These are phyloP conservation scores for Cenchrus americanus DNA, from an alignment of 176 grass and related monocot genomes.

Conservation along the genomic window DNA sequence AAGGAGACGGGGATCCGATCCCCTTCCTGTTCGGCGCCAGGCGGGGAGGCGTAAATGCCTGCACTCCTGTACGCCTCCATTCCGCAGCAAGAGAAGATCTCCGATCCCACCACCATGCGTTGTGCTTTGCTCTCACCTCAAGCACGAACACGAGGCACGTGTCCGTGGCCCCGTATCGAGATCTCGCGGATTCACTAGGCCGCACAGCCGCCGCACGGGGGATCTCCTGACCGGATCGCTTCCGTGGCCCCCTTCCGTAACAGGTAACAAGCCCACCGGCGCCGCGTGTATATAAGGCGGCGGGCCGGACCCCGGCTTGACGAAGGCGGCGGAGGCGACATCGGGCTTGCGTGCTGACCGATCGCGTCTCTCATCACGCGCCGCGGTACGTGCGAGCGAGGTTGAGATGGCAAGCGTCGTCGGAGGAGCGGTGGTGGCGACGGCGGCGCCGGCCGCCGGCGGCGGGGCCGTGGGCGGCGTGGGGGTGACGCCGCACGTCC, in stretches of 20 bases:
- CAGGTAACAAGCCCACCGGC: background rate
- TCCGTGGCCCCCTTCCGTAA: conserved; percentile 24
- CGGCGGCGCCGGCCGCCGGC: background rate
- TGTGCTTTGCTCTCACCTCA: background rate
- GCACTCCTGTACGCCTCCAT: background rate
- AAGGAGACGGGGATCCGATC: background rate
- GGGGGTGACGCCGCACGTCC: conserved; percentile 54
- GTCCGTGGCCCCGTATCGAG: conserved; percentile 30
- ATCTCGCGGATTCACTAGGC: conserved; percentile 41
- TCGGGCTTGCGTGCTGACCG: background rate
- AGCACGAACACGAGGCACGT: conserved; percentile 35
- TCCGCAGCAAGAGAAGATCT: conserved; percentile 42
- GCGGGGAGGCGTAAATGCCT: conserved; percentile 30
- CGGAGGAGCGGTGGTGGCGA: conserved; percentile 9
- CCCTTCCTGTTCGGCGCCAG: conserved; percentile 33
- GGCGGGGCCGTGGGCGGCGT: background rate
- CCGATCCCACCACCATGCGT: no score
- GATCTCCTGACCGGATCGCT: conserved; percentile 16
- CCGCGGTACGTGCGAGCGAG: background rate
- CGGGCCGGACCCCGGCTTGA: background rate
- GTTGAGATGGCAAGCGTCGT: conserved; percentile 40
- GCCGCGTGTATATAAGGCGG: conserved; percentile 1
- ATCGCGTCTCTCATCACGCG: background rate
- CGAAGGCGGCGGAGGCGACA: background rate
- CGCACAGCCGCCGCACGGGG: conserved; percentile 30